phyloP scores from a whole-genome alignment of 352 stramenopile genomes.

The Phytophthora megakarya region DNA sequence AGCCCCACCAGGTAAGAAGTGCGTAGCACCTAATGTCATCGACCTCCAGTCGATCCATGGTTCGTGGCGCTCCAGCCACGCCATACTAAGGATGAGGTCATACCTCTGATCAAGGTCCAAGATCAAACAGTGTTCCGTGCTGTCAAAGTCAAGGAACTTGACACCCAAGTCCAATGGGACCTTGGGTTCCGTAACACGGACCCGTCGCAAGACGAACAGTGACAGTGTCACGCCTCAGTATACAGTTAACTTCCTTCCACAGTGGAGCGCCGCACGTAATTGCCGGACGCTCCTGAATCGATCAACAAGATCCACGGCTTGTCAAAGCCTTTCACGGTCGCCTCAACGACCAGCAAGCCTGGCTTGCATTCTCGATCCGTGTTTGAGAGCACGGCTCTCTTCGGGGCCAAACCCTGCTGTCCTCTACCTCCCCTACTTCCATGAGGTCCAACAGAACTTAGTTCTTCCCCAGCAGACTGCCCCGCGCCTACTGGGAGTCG shows the following conservation, averaged over 20 bases:
- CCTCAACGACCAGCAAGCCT: slow-evolving; percentile 10
- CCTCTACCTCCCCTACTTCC: no score
- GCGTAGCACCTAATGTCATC: no score
- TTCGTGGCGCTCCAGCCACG: slow-evolving; percentile 10
- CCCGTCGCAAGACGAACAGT: slow-evolving; percentile 13
- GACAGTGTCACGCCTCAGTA: slow-evolving; percentile 6
- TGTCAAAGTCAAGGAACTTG: no score
- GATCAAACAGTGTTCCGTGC: slow-evolving; percentile 19
- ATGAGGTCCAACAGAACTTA: no score
- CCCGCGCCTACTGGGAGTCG: not conserved
- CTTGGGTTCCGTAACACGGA: no score
- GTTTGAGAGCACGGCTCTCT: not conserved
- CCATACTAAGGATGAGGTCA: slow-evolving; percentile 21
- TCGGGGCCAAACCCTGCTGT: no score
- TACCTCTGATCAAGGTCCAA: slow-evolving; percentile 23
- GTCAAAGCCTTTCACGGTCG: slow-evolving; percentile 8
- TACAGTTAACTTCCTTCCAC: slow-evolving; percentile 14
- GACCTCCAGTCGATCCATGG: slow-evolving; percentile 14
- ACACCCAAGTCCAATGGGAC: slow-evolving; percentile 4
- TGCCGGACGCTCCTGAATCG: slow-evolving; percentile 10
- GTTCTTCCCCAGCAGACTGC: no score
- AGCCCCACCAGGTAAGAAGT: no score
- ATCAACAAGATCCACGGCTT: slow-evolving; percentile 10
- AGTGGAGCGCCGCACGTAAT: slow-evolving; percentile 4
- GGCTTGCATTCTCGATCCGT: slow-evolving; percentile 3